These are phyloP conservation scores for Acrodontium crateriforme DNA, from an alignment of 2,329 filamentous ascomycete species.

Conservation along the genomic window DNA sequence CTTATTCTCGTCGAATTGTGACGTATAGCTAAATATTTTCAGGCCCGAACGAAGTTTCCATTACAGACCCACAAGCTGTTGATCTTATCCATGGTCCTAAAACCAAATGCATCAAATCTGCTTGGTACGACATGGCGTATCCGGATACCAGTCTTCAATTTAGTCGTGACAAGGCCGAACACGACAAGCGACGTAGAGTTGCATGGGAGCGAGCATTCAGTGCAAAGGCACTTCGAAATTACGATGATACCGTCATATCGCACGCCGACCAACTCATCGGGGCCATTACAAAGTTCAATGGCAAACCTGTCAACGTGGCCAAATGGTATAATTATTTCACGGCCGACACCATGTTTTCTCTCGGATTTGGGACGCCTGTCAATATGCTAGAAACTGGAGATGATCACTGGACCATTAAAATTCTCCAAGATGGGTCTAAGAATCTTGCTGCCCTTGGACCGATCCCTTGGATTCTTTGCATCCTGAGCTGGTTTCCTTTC, in stretches of 20 bases:
- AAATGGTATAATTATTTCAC: constrained; percentile 29
- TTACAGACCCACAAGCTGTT: constrained; percentile 23
- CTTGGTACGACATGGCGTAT: constrained; percentile 27
- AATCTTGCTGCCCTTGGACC: no score
- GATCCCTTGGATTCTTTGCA: no score
- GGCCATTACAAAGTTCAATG: constrained; percentile 12
- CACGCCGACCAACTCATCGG: constrained; percentile 22
- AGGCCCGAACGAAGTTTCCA: constrained; percentile 23
- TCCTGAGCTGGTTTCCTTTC: no score
- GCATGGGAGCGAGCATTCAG: constrained; percentile 29
- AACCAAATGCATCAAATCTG: constrained; percentile 26
- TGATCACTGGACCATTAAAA: constrained; percentile 19
- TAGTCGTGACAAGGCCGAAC: constrained; percentile 20
- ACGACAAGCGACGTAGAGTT: constrained; percentile 26
- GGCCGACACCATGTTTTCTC: constrained; percentile 31
- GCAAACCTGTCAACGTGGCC: constrained; percentile 23
- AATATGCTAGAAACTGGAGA: constrained; percentile 11
- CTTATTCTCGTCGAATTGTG: no score
- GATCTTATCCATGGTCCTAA: constrained; percentile 23
- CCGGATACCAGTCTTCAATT: constrained; percentile 25
- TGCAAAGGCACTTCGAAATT: constrained; percentile 26
- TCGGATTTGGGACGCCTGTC: constrained; percentile 16
- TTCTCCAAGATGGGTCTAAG: constrained; percentile 10
- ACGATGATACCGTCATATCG: constrained; percentile 24
- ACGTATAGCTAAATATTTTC: no score